Base-by-base conservation (phyloP, 2,329 filamentous ascomycete species). In the Pseudogymnoascus sp. region DNA sequence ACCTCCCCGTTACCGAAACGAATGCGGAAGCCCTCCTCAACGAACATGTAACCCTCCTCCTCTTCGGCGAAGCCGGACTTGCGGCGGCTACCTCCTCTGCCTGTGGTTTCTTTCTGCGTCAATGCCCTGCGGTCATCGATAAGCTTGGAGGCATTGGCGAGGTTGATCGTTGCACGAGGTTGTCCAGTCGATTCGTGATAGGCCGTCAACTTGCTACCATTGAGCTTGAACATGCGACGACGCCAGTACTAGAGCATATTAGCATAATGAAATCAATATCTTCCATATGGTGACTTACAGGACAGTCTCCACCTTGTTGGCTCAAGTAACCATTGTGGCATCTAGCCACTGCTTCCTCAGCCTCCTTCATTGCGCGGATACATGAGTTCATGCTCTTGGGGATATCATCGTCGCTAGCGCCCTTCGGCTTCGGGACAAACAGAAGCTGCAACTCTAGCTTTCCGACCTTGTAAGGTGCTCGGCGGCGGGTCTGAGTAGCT, bases 331-430 rank as follows among this genome's bases (percentile, higher is more conserved):
- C 93, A 76, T 99, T 93, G 81, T 85, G 96, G 70, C 86, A 89
- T 67, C 89, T 86, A 60, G 88, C 83, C 67, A 90, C 84, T 67
- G 90, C 83, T 74, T 90, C 89, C 75, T 96, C 92, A 1, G 93
- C 92, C 62, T 93, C 91, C 77, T 90, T 91, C 78, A 99, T 87
- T 79, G 98, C 95, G 16, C 95, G 85, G 70, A 98, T 90, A 75
- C 92, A 96, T 48, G 91, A 90, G 77, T 95, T 96, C 93, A 99
- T 96, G 80, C 93, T 97, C 86, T 98, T 98, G 63, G 95, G 95
- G 92, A 99, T 97, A 70, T 98, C 93, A 14, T 97, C 93, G 68
- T 98, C 95, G 61, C 86, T 87, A 31, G 87, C 83, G 51, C 89
- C 90, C 79, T 91, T 93, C 4, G 95, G 93, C 71, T 93, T 92